Percentiles rank a stretch among this genome's conserved stretches.
These are phyloP conservation scores for Glonium stellatum DNA, from an alignment of 495 filamentous ascomycete species.

Conservation along the genomic window DNA sequence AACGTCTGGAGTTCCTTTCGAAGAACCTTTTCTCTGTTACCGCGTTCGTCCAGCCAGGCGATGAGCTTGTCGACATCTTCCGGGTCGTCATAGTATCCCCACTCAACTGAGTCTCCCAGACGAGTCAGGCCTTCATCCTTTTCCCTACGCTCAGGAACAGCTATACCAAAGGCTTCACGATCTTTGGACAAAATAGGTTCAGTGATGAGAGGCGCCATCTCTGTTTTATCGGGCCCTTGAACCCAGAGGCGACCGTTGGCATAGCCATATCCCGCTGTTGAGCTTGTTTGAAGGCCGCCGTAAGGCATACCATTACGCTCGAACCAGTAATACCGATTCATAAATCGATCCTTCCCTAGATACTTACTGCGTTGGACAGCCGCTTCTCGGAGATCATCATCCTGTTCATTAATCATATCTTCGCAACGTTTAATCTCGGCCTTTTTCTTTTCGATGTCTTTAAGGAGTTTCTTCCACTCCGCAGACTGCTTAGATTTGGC, in stretches of 20 bases:
- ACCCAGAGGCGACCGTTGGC: slow-evolving; percentile 95
- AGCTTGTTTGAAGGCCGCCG: slow-evolving; percentile 77
- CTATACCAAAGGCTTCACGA: slow-evolving; percentile 62
- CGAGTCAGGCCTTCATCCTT: slow-evolving; percentile 77
- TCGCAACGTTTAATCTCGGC: slow-evolving; percentile 71
- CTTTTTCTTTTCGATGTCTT: slow-evolving; percentile 81
- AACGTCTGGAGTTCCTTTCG: slow-evolving; percentile 76
- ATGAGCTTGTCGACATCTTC: slow-evolving; percentile 69
- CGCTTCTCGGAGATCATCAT: slow-evolving; percentile 87
- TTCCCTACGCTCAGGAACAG: slow-evolving; percentile 77
- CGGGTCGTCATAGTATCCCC: slow-evolving; percentile 84
- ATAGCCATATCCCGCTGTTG: slow-evolving; percentile 77
- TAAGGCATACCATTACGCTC: slow-evolving; percentile 98
- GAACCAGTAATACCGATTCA: slow-evolving; percentile 98
- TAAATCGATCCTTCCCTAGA: slow-evolving; percentile 89
- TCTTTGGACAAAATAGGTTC: slow-evolving; percentile 59
- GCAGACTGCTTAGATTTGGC: slow-evolving; percentile 76
- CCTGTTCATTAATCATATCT: slow-evolving; percentile 71
- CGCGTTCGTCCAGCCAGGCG: slow-evolving; percentile 79
- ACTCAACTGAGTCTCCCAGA: slow-evolving; percentile 70
- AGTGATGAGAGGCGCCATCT: slow-evolving; percentile 72
- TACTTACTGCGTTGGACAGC: slow-evolving; percentile 85
- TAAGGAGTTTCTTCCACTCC: slow-evolving; percentile 76
- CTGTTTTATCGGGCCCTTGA: slow-evolving; percentile 86
- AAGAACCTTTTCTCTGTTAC: slow-evolving; percentile 73